Percentiles rank a stretch among this genome's conserved stretches.
Evolutionary conservation across 1,139 yeast genomes (phyloP).

Genomic region (Blastobotrys malaysiensis): DNA sequence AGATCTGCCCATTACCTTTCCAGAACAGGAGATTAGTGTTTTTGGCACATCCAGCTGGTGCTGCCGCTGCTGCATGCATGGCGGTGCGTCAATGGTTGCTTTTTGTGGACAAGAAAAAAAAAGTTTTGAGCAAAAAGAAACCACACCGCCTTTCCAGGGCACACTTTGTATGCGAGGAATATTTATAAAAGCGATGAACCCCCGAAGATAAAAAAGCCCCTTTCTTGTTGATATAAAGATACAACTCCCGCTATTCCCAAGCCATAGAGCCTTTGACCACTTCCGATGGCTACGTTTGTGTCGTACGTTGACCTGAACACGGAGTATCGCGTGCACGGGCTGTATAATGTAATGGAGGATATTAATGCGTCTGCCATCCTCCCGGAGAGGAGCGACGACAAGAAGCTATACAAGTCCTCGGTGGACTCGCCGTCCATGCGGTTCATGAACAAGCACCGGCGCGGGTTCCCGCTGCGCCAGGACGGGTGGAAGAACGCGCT

Average conservation of each 20-base stretch:
- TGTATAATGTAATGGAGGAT: neutral
- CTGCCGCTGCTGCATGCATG: neutral
- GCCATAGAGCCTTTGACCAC: no score
- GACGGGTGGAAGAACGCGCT: constrained; percentile 7
- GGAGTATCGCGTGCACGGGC: constrained; percentile 1
- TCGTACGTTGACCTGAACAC: neutral
- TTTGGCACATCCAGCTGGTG: neutral
- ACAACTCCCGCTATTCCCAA: no score
- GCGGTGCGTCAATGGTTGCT: neutral
- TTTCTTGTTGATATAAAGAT: neutral
- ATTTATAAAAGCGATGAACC: neutral
- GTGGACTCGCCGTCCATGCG: neutral
- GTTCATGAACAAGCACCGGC: constrained; percentile 10
- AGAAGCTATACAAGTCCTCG: neutral
- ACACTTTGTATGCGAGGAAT: neutral
- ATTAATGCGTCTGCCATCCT: neutral
- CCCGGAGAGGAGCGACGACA: neutral
- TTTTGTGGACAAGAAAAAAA: neutral
- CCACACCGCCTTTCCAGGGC: neutral
- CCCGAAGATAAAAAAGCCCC: constrained; percentile 1
- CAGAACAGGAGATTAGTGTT: neutral
- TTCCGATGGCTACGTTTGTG: neutral
- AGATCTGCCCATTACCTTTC: neutral
- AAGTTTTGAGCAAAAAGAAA: neutral
- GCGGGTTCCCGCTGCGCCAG: constrained; percentile 10